Evolutionary conservation across 305 asterid genomes (phyloP), one percentile per base, ranked within the genome.

Genomic region (Rubia balearica): DNA sequence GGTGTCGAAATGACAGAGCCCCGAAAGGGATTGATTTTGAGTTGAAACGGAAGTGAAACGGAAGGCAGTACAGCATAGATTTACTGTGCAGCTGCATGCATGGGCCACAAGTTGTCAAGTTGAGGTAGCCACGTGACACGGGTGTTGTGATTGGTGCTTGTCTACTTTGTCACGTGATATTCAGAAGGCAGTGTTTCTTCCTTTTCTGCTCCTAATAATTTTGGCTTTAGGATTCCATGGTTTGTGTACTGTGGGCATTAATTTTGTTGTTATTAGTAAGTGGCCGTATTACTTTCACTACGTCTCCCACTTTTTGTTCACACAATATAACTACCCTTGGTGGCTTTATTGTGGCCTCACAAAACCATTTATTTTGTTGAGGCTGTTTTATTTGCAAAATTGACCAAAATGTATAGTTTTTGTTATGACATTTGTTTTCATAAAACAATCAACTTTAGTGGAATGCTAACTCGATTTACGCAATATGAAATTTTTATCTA

Each of bases 171-270:
- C 59, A 51, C 59, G 59, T 51, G 59, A 17, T 51, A 5, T 5
- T 51, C 59, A 51, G 59, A 17, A 51, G 59, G 59, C 59, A 51
- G 59, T 51, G 59, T 51, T 51, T 51, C 59, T 16, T 51, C 59
- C n/a, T 51, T 51, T 49, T 49, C 19, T 4, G 21, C 56, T 14
- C 16, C 7, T 51, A 51, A 51, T 51, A 51, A 51, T 16, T 33
- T 51, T 51, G 59, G 17, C 59, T 51, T 51, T 17, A 51, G 59
- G 59, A 51, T 51, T 51, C 59, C 59, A 17, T 2, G 59, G 8
- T 1, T 17, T 51, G 56, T 51, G 22, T 16, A 16, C 17, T 51
- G 59, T 51, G 59, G 7, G 22, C 59, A 51, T 51, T 51, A 51
- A 51, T 51, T 51, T 48, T 48, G 7, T 48, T 48, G 55, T 48